These are phyloP conservation scores for Oropetium thomaeum DNA, from an alignment of 176 grass and related monocot species.

Conservation along the genomic window DNA sequence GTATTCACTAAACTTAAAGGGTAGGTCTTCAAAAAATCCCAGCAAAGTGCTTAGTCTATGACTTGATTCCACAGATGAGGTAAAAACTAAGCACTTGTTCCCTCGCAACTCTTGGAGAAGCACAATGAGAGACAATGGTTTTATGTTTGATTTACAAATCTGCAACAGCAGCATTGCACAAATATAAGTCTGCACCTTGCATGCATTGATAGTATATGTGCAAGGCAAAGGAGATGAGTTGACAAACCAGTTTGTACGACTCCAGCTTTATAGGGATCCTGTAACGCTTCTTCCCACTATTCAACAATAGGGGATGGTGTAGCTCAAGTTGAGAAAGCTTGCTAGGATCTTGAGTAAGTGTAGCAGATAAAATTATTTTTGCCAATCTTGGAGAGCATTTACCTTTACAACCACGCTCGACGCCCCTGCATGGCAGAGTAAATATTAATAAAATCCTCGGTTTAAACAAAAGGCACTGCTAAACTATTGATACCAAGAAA, in stretches of 20 bases:
- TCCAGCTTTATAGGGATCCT: conserved; percentile 68
- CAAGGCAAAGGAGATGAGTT: conserved; percentile 12
- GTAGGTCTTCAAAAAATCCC: conserved; percentile 70
- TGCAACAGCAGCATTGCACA: conserved; percentile 29
- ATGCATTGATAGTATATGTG: not conserved
- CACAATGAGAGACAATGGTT: conserved; percentile 72
- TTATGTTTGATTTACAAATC: conserved; percentile 90
- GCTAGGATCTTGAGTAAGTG: conserved; percentile 97
- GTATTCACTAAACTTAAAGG: conserved; percentile 89
- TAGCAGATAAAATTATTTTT: conserved; percentile 88
- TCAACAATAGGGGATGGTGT: conserved; percentile 85
- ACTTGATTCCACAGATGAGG: conserved; percentile 85
- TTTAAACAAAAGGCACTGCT: not conserved
- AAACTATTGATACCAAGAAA: not conserved
- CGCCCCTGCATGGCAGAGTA: conserved; percentile 50
- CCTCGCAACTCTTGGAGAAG: conserved; percentile 74
- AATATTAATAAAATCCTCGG: conserved; percentile 18
- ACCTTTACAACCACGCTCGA: conserved; percentile 79
- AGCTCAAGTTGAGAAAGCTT: conserved; percentile 93
- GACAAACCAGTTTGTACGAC: conserved; percentile 74
- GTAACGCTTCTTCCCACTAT: conserved; percentile 86
- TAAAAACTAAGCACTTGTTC: conserved; percentile 88
- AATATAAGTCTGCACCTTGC: conserved; percentile 25
- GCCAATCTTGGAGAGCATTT: conserved; percentile 78
- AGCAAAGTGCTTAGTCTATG: conserved; percentile 85